phyloP scores from a whole-genome alignment of 179 eudicot genomes.

The Drosera spatulata region DNA sequence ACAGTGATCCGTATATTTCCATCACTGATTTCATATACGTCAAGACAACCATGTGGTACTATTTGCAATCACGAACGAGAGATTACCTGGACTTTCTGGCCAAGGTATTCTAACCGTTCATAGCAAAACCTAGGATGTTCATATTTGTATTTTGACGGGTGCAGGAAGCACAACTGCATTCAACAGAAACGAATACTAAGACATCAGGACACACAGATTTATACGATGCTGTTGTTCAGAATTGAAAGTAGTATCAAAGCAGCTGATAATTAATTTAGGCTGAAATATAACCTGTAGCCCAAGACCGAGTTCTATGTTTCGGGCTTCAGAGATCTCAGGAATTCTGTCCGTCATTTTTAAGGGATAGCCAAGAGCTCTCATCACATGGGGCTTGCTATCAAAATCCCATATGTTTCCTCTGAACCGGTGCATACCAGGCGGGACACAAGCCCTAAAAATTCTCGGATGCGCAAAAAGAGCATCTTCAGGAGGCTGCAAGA shows the following conservation, averaged over 20 bases:
- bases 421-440: slow-evolving; percentile 97
- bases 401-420: slow-evolving; percentile 99
- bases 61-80: not conserved
- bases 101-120: slow-evolving; percentile 89
- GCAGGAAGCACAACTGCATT: slow-evolving; percentile 78
- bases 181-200: not conserved
- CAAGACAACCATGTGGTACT: too few species aligned
- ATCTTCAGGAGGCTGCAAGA: slow-evolving; percentile 91
- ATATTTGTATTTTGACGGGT: slow-evolving; percentile 87
- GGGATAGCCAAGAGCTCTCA: slow-evolving; percentile 75
- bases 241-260: too few species aligned
- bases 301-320: slow-evolving; percentile 97
- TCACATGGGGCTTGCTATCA: slow-evolving; percentile 82
- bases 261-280: too few species aligned
- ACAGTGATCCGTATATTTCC: too few species aligned
- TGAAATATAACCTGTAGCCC: slow-evolving; percentile 66
- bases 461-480: slow-evolving; percentile 97
- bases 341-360: slow-evolving; percentile 56
- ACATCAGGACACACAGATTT: too few species aligned
- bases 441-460: slow-evolving; percentile 96
- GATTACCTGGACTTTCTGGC: slow-evolving; percentile 97
- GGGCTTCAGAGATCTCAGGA: slow-evolving; percentile 94
- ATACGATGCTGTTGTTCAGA: too few species aligned
- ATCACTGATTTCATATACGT: too few species aligned
- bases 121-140: slow-evolving; percentile 98